These are phyloP conservation scores for Amoebophrya sp. DNA, from an alignment of 169 alveolate genomes.

Conservation along the genomic window DNA sequence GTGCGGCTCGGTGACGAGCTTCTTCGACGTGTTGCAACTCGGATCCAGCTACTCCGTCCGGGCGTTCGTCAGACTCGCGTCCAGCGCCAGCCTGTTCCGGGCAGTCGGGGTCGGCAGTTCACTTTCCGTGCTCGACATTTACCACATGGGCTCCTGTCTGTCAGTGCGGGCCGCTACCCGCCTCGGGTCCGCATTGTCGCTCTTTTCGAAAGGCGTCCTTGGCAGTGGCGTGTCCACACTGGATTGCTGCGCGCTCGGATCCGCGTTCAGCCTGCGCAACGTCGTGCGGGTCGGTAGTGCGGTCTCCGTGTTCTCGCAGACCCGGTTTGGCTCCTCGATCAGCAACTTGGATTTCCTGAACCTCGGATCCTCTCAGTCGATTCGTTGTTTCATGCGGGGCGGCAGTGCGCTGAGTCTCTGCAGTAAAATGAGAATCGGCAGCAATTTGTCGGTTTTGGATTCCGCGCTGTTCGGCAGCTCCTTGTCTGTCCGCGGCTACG, in stretches of 20 bases:
- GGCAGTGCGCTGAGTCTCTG: neutral
- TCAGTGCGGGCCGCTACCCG: neutral
- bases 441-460: neutral
- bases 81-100: neutral
- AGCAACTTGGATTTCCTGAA: neutral
- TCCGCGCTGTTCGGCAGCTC: slow-evolving; percentile 19
- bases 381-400: neutral
- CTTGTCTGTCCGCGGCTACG: neutral
- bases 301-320: neutral
- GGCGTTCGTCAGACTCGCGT: neutral
- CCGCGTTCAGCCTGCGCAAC: neutral
- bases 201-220: neutral
- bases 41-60: neutral
- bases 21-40: neutral
- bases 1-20: neutral
- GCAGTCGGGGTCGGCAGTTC: neutral
- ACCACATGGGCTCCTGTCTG: neutral
- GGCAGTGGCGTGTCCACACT: neutral
- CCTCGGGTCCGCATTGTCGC: neutral
- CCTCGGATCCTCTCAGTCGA: neutral
- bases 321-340: neutral
- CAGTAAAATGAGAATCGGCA: neutral
- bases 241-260: neutral
- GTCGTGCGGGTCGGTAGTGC: neutral
- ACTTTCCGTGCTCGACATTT: neutral